Conservation (phyloP, 116 monocot species). For the Iris pallida region DNA sequence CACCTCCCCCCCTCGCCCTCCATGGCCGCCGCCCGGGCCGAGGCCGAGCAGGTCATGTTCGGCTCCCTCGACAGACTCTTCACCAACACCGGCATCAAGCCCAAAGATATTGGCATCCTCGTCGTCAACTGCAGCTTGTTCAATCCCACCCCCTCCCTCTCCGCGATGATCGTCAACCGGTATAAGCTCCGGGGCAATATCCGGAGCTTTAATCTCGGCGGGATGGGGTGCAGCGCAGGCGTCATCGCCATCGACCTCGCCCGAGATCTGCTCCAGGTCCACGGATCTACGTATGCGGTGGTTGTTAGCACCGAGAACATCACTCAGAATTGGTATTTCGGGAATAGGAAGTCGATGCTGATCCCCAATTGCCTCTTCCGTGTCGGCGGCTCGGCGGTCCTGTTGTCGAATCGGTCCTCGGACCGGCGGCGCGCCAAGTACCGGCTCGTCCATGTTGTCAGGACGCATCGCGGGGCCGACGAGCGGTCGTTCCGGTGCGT, state of each 20-base stretch:
- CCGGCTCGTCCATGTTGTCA: slow-evolving; percentile 16
- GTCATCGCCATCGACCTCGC: slow-evolving; percentile 73
- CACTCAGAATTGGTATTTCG: slow-evolving; percentile 65
- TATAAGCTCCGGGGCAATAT: slow-evolving; percentile 78
- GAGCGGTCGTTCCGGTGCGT: slow-evolving; percentile 33
- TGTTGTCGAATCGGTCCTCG: slow-evolving; percentile 26
- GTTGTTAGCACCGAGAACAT: slow-evolving; percentile 83
- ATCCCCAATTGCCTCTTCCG: slow-evolving; percentile 36
- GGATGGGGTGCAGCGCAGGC: slow-evolving; percentile 91
- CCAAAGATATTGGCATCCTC: slow-evolving; percentile 65
- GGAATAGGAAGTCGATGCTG: slow-evolving; percentile 41
- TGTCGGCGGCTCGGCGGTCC: slow-evolving; percentile 28
- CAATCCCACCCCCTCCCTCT: slow-evolving; percentile 76
- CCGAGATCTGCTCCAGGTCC: slow-evolving; percentile 60
- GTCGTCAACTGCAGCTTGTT: slow-evolving; percentile 74
- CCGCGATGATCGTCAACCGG: slow-evolving; percentile 79
- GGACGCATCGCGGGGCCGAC: slow-evolving; percentile 28
- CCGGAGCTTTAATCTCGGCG: slow-evolving; percentile 63
- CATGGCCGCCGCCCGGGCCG: slow-evolving; percentile 59
- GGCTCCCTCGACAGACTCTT: slow-evolving; percentile 53
- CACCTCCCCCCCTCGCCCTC: slow-evolving; percentile 47
- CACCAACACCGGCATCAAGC: slow-evolving; percentile 30
- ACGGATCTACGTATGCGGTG: slow-evolving; percentile 65
- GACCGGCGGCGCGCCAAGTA: slow-evolving; percentile 33
- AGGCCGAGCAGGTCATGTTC: slow-evolving; percentile 80